Evolutionary conservation across 495 filamentous ascomycete species (phyloP).

Genomic region (Aspergillus olivimuriae): DNA sequence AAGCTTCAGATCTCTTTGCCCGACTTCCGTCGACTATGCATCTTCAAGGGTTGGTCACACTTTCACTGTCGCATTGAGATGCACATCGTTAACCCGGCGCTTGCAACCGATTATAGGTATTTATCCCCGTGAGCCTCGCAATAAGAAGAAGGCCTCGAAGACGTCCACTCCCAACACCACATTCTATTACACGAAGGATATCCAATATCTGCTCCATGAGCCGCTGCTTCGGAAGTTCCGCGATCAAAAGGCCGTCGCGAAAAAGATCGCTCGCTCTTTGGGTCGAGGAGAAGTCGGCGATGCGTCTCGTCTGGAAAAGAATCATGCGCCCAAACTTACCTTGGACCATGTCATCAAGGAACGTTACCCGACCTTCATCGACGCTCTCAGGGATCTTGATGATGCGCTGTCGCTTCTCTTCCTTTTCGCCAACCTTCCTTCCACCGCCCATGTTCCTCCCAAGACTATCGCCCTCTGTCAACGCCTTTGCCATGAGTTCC

Average conservation of each 20-base stretch:
- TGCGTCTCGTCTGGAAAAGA: slow-evolving; percentile 78
- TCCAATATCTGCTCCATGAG: slow-evolving; percentile 95
- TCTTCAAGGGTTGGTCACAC: slow-evolving; percentile 74
- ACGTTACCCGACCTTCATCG: slow-evolving; percentile 94
- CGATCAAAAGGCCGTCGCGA: slow-evolving; percentile 90
- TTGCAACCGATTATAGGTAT: slow-evolving; percentile 52
- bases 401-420: slow-evolving; percentile 96
- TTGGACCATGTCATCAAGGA: slow-evolving; percentile 96
- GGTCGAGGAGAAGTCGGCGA: slow-evolving; percentile 86
- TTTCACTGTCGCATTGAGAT: not conserved
- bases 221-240: slow-evolving; percentile 93
- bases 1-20: slow-evolving; percentile 96
- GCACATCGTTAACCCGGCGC: slow-evolving; percentile 1
- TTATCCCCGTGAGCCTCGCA: slow-evolving; percentile 92
- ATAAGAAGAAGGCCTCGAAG: slow-evolving; percentile 93
- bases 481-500: slow-evolving; percentile 84
- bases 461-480: slow-evolving; percentile 94
- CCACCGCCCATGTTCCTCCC: slow-evolving; percentile 74
- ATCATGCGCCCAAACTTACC: slow-evolving; percentile 73
- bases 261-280: slow-evolving; percentile 89
- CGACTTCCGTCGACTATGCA: slow-evolving; percentile 95
- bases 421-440: slow-evolving; percentile 94
- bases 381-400: slow-evolving; percentile 90
- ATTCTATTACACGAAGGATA: slow-evolving; percentile 99
- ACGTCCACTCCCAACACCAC: slow-evolving; percentile 83